Conservation (phyloP, 768 basidiomycete genomes). For the Hypsizygus marmoreus region DNA sequence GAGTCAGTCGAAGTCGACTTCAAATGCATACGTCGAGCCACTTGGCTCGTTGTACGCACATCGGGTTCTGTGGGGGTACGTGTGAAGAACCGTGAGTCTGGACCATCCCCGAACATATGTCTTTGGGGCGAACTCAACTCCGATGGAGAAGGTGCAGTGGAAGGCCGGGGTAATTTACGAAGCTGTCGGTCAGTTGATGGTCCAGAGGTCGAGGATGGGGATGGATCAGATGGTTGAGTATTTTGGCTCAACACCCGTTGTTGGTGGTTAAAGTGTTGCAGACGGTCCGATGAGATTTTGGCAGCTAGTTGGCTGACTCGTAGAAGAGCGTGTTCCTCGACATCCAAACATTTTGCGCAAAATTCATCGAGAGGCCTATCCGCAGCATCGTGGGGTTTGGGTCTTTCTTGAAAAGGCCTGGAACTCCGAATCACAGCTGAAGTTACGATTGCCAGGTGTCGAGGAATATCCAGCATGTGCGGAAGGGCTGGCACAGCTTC, state of each 20-base stretch:
- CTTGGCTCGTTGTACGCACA: slow-evolving; percentile 18
- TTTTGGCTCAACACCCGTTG: slow-evolving; percentile 1
- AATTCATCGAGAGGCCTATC: slow-evolving; percentile 55
- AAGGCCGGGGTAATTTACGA: slow-evolving; percentile 40
- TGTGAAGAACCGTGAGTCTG: slow-evolving; percentile 19
- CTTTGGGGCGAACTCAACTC: slow-evolving; percentile 25
- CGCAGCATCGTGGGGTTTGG: slow-evolving; percentile 31
- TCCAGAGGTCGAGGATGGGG: slow-evolving; percentile 10
- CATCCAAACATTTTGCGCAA: slow-evolving; percentile 61
- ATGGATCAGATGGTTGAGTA: not conserved
- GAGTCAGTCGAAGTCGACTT: slow-evolving; percentile 63
- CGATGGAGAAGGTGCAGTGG: slow-evolving; percentile 47
- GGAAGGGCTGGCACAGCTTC: slow-evolving; percentile 77
- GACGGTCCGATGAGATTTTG: slow-evolving; percentile 33
- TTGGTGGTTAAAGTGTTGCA: slow-evolving; percentile 9
- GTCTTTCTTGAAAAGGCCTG: slow-evolving; percentile 38
- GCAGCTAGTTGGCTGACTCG: slow-evolving; percentile 65
- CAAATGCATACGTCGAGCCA: slow-evolving; percentile 33
- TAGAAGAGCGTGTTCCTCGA: slow-evolving; percentile 69
- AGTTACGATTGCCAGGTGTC: slow-evolving; percentile 74
- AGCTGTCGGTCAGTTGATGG: slow-evolving; percentile 10
- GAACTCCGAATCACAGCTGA: slow-evolving; percentile 75
- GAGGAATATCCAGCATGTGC: slow-evolving; percentile 75
- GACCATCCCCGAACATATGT: slow-evolving; percentile 24
- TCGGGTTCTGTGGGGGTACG: slow-evolving; percentile 18